These are phyloP conservation scores for Nemania sp. DNA, from an alignment of 2,329 filamentous ascomycete genomes.

Conservation along the genomic window DNA sequence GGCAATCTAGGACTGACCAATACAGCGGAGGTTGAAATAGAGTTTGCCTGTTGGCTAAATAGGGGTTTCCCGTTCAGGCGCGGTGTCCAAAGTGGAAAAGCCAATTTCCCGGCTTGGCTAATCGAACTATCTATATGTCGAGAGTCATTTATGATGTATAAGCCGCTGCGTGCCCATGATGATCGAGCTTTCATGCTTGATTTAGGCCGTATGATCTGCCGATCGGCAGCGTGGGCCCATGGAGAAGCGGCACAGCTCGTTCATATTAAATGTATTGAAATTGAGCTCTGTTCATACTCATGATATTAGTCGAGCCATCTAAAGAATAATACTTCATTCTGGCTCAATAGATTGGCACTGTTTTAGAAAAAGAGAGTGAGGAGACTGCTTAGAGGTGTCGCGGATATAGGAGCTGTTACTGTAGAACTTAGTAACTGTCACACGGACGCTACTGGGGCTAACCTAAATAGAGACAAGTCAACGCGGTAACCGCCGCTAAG, in stretches of 20 bases:
- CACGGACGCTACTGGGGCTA: too few relatives aligned
- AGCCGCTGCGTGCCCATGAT: not conserved
- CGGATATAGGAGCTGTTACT: too few relatives aligned
- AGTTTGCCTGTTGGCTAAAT: conserved; percentile 26
- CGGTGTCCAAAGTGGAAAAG: not conserved
- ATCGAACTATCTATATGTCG: not conserved
- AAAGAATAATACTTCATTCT: too few relatives aligned
- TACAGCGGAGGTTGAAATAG: conserved; percentile 11
- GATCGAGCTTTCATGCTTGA: not conserved
- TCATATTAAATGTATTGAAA: not conserved
- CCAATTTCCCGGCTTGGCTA: conserved; percentile 29
- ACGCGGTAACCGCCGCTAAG: too few relatives aligned
- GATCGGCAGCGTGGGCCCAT: not conserved
- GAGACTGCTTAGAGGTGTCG: too few relatives aligned
- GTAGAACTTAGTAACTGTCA: too few relatives aligned
- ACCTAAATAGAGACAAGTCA: too few relatives aligned
- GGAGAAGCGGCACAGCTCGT: conserved; percentile 4
- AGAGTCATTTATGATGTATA: not conserved
- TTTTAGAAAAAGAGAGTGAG: not conserved
- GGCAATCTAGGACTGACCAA: conserved; percentile 21
- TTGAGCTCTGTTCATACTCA: not conserved
- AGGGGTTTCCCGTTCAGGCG: conserved; percentile 18
- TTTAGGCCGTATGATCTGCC: conserved; percentile 15
- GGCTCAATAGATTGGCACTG: too few relatives aligned
- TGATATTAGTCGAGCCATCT: not conserved